Conservation (phyloP, 2,329 filamentous ascomycete genomes). For the Juglanconis juglandina region DNA sequence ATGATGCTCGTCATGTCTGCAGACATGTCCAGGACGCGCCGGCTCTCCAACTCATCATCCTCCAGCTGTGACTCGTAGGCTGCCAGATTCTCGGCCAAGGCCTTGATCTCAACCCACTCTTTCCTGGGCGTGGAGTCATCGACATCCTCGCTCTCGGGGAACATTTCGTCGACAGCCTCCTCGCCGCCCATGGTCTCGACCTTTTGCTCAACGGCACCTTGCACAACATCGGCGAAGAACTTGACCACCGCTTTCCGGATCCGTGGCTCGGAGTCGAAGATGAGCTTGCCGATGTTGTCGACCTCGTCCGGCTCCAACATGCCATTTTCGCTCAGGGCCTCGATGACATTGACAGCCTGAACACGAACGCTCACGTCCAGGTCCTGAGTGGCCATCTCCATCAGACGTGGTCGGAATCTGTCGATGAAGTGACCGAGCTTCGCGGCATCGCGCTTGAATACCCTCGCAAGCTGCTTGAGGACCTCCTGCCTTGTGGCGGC, state of each 20-base stretch:
- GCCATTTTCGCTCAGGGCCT: constrained; percentile 76
- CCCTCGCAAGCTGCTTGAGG: constrained; percentile 72
- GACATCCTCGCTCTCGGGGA: constrained; percentile 69
- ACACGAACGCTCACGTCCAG: constrained; percentile 77
- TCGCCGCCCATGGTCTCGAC: constrained; percentile 81
- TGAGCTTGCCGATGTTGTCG: constrained; percentile 78
- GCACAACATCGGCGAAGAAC: constrained; percentile 87
- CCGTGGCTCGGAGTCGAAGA: constrained; percentile 81
- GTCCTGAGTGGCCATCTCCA: constrained; percentile 90
- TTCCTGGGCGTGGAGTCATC: constrained; percentile 72
- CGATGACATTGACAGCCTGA: constrained; percentile 75
- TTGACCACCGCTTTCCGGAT: constrained; percentile 84
- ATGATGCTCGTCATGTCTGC: constrained; percentile 58
- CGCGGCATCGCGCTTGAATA: constrained; percentile 79
- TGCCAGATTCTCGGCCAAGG: constrained; percentile 76
- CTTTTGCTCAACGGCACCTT: constrained; percentile 74
- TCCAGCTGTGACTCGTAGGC: constrained; percentile 73
- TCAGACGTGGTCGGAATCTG: constrained; percentile 77
- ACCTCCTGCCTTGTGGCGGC: constrained; percentile 78
- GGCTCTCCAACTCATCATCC: constrained; percentile 48
- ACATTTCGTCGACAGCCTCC: constrained; percentile 70
- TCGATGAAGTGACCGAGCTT: constrained; percentile 91
- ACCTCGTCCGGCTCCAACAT: constrained; percentile 90
- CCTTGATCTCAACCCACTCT: constrained; percentile 91
- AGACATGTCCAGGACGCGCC: constrained; percentile 47